These are phyloP conservation scores for Pharnaceum exiguum DNA, from an alignment of 148 eudicot species.

Conservation along the genomic window DNA sequence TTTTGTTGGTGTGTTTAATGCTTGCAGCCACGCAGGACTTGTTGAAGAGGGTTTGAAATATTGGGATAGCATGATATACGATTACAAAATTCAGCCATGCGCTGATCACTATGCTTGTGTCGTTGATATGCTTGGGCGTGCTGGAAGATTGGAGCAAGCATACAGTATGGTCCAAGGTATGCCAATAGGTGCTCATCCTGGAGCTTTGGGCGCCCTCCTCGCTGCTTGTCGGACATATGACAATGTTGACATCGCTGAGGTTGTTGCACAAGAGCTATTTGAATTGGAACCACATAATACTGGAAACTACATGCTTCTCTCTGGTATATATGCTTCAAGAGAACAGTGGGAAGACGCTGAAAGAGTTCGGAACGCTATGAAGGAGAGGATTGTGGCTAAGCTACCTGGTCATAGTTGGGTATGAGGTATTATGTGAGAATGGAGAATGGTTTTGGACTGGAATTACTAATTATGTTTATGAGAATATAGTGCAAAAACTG, in stretches of 20 bases:
- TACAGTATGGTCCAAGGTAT: slow-evolving; percentile 25
- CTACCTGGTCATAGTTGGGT: slow-evolving; percentile 38
- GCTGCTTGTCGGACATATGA: slow-evolving; percentile 38
- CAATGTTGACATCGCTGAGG: slow-evolving; percentile 33
- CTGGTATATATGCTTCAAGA: slow-evolving; percentile 44
- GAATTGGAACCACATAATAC: slow-evolving; percentile 36
- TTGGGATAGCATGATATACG: slow-evolving; percentile 40
- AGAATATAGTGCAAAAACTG: too few relatives aligned
- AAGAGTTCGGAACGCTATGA: slow-evolving; percentile 32
- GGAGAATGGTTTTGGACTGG: too few relatives aligned
- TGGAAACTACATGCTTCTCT: slow-evolving; percentile 44
- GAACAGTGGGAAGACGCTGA: slow-evolving; percentile 38
- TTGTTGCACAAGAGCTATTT: slow-evolving; percentile 35
- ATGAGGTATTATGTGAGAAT: too few relatives aligned
- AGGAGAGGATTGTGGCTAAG: slow-evolving; percentile 26
- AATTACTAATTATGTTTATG: too few relatives aligned
- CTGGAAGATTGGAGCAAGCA: slow-evolving; percentile 41
- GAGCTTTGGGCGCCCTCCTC: slow-evolving; percentile 42
- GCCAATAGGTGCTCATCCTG: slow-evolving; percentile 35
- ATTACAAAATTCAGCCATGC: slow-evolving; percentile 36
- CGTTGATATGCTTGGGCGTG: slow-evolving; percentile 48
- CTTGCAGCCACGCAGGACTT: slow-evolving; percentile 38
- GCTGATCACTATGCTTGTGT: slow-evolving; percentile 45
- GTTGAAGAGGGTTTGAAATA: slow-evolving; percentile 35
- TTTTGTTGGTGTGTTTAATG: slow-evolving; percentile 41